These are phyloP conservation scores for Microcera coccophila DNA, from an alignment of 2,329 filamentous ascomycete genomes.

Conservation along the genomic window DNA sequence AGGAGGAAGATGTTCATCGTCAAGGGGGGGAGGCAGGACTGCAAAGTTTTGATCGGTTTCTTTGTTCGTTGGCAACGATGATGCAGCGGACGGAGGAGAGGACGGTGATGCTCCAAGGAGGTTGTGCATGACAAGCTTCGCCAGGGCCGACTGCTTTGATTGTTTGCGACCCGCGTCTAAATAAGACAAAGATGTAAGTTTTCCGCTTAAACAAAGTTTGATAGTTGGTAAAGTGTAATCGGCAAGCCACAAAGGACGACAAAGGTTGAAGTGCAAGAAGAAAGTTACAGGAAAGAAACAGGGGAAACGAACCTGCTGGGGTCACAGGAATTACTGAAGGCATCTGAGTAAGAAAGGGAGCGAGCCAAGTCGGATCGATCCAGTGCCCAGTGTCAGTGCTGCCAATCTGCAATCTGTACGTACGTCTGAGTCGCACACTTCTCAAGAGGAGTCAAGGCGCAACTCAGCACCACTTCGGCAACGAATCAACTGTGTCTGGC, in stretches of 20 bases:
- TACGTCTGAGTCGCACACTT: neutral
- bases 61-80: conserved; percentile 27
- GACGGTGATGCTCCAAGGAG: conserved; percentile 34
- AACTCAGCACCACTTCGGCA: neutral
- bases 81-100: conserved; percentile 20
- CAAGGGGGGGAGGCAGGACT: conserved; percentile 33
- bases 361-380: conserved; percentile 7
- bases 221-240: neutral
- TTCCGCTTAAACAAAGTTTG: neutral
- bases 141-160: conserved; percentile 40
- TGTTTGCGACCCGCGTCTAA: conserved; percentile 34
- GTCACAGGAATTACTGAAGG: conserved; percentile 29
- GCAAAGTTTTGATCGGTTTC: conserved; percentile 32
- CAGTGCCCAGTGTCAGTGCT: no score
- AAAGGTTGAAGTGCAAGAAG: neutral
- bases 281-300: conserved; percentile 1
- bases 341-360: conserved; percentile 25
- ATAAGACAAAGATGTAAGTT: neutral
- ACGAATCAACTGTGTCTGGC: neutral
- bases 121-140: conserved; percentile 46
- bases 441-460: conserved; percentile 7
- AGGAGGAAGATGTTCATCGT: conserved; percentile 29
- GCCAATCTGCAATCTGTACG: no score
- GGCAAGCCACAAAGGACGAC: neutral
- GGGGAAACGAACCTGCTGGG: conserved; percentile 24